Evolutionary conservation across 805 yeast species (phyloP).

Genomic region (Zygotorulaspora chibaensis): DNA sequence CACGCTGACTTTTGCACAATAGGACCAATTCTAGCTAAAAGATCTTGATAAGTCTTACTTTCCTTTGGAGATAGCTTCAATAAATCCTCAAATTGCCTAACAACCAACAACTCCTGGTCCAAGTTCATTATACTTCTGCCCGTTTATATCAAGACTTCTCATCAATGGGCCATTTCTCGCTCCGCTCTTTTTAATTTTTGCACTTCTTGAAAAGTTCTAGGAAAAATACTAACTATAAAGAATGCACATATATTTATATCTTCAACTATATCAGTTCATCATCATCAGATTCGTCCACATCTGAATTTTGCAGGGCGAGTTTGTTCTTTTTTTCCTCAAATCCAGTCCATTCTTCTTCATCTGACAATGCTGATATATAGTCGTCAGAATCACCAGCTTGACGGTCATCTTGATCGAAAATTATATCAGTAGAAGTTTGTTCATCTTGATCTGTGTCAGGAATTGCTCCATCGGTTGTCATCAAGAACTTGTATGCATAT

Average conservation of each 20-base stretch:
- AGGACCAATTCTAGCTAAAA: conserved; percentile 14
- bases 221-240: background rate
- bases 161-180: too few species aligned
- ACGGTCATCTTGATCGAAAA: conserved; percentile 24
- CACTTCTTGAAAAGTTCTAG: background rate
- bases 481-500: conserved; percentile 51
- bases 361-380: conserved; percentile 20
- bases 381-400: conserved; percentile 30
- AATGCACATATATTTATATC: background rate
- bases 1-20: conserved; percentile 25
- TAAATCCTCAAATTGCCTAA: background rate
- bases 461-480: conserved; percentile 30
- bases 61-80: background rate
- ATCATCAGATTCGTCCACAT: conserved; percentile 29
- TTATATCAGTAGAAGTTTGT: conserved; percentile 35
- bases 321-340: conserved; percentile 28
- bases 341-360: conserved; percentile 39
- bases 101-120: background rate
- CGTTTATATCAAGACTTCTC: too few species aligned
- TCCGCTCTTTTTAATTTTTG: background rate
- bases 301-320: conserved; percentile 20
- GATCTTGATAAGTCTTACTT: background rate
- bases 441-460: conserved; percentile 31
- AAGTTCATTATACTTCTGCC: background rate
- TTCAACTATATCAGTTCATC: conserved; percentile 21